Percentiles rank a stretch among this genome's conserved stretches.
Evolutionary conservation across 768 basidiomycete species (phyloP).

Genomic region (Amanita phalloides): DNA sequence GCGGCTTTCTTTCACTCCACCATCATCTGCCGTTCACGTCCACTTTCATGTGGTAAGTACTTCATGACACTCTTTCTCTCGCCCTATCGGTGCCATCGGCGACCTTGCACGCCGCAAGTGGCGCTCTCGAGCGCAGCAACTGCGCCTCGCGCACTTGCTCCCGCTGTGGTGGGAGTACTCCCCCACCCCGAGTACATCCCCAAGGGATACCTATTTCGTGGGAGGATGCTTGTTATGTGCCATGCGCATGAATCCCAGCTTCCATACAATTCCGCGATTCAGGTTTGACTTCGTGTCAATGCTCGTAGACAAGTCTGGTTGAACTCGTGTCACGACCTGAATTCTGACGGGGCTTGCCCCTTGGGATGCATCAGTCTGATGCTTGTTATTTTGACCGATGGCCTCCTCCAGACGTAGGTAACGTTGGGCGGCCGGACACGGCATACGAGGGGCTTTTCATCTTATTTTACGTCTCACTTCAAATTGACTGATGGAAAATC

Average conservation of each 20-base stretch:
- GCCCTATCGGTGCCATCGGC: constrained; percentile 2
- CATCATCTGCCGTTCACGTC: too few species aligned
- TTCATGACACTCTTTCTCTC: neutral
- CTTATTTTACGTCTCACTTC: neutral
- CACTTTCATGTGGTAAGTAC: neutral
- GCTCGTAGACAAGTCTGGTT: too few species aligned
- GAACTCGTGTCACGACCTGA: too few species aligned
- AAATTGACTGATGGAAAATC: neutral
- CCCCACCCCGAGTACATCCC: neutral
- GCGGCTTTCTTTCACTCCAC: too few species aligned
- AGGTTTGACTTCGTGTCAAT: too few species aligned
- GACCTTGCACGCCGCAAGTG: neutral
- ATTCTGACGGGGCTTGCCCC: neutral
- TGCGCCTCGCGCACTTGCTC: neutral
- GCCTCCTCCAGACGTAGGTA: neutral
- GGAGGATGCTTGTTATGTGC: too few species aligned
- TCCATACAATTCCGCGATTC: too few species aligned
- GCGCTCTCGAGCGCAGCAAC: too few species aligned
- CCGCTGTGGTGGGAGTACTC: neutral
- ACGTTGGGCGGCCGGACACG: neutral
- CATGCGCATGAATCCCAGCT: too few species aligned
- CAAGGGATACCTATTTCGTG: too few species aligned
- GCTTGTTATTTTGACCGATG: neutral
- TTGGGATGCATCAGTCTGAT: neutral
- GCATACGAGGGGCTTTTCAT: constrained; percentile 1